Evolutionary conservation across 495 filamentous ascomycete genomes (phyloP).

Genomic region (Penicillium waksmanii): DNA sequence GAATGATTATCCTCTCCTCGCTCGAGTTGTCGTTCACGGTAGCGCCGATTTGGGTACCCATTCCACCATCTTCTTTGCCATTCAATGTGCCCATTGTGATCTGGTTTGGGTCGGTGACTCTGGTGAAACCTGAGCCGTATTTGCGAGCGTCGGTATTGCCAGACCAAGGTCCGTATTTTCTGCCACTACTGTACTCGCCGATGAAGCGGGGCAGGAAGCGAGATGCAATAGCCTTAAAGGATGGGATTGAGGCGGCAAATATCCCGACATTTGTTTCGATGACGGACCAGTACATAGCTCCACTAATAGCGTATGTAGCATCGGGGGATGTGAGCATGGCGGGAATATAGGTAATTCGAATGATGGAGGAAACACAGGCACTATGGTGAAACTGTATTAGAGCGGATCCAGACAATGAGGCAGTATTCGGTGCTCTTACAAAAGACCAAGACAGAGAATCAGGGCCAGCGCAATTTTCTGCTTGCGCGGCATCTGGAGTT

Average conservation of each 20-base stretch:
- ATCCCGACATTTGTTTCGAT: conserved; percentile 50
- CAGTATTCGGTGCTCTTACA: conserved; percentile 31
- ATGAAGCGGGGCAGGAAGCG: conserved; percentile 45
- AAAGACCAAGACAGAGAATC: conserved; percentile 46
- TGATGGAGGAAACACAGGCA: conserved; percentile 46
- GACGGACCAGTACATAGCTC: conserved; percentile 50
- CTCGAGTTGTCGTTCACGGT: conserved; percentile 25
- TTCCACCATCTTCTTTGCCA: conserved; percentile 18
- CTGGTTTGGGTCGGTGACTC: conserved; percentile 28
- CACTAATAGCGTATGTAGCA: conserved; percentile 43
- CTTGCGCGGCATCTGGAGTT: conserved; percentile 40
- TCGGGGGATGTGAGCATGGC: conserved; percentile 40
- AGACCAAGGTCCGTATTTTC: conserved; percentile 35
- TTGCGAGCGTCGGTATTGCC: conserved; percentile 21
- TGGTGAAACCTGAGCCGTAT: conserved; percentile 38
- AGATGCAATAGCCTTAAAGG: conserved; percentile 47
- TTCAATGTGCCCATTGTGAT: conserved; percentile 26
- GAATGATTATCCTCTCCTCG: conserved; percentile 42
- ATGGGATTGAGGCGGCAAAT: conserved; percentile 45
- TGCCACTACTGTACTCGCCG: conserved; percentile 41
- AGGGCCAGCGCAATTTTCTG: conserved; percentile 37
- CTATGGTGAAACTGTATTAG: conserved; percentile 19
- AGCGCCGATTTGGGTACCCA: conserved; percentile 34
- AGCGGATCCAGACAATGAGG: not conserved
- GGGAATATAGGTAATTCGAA: conserved; percentile 47